phyloP scores from a whole-genome alignment of 202 grass and related monocot genomes.

The Bolboschoenoplectus hybrid region DNA sequence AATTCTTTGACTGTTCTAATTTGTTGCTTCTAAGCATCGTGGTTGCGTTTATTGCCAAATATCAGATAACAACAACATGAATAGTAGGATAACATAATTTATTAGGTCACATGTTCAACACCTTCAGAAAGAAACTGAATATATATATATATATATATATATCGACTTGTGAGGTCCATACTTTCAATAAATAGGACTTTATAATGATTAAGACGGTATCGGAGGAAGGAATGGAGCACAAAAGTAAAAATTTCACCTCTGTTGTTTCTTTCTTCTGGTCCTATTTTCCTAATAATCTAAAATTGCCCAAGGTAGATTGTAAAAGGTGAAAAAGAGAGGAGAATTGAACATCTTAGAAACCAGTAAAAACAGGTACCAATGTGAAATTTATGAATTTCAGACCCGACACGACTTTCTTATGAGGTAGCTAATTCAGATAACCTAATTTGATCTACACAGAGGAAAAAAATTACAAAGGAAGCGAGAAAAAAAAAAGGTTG shows the following conservation, averaged over 20 bases:
- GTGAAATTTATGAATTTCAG: slow-evolving; percentile 20
- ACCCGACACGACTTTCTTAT: slow-evolving; percentile 14
- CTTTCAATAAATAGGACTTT: background rate
- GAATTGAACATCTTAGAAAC: slow-evolving; percentile 10
- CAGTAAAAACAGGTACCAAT: slow-evolving; percentile 10
- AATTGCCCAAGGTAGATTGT: background rate
- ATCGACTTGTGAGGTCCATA: background rate
- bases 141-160: background rate
- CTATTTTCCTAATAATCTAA: background rate
- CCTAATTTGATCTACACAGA: background rate
- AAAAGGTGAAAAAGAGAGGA: background rate
- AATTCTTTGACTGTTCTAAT: background rate
- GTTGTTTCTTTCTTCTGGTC: background rate
- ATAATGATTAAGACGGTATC: background rate
- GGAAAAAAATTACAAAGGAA: background rate
- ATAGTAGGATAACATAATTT: background rate
- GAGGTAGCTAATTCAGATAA: slow-evolving; percentile 19
- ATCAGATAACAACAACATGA: background rate
- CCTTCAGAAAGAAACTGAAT: background rate
- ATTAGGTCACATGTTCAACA: background rate
- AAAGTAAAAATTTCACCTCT: background rate
- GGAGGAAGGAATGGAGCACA: background rate
- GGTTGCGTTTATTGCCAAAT: background rate
- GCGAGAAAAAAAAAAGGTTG: background rate
- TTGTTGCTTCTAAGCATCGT: background rate